Evolutionary conservation across 495 filamentous ascomycete genomes (phyloP).

Genomic region (Paragyromitra xinjiangensis): DNA sequence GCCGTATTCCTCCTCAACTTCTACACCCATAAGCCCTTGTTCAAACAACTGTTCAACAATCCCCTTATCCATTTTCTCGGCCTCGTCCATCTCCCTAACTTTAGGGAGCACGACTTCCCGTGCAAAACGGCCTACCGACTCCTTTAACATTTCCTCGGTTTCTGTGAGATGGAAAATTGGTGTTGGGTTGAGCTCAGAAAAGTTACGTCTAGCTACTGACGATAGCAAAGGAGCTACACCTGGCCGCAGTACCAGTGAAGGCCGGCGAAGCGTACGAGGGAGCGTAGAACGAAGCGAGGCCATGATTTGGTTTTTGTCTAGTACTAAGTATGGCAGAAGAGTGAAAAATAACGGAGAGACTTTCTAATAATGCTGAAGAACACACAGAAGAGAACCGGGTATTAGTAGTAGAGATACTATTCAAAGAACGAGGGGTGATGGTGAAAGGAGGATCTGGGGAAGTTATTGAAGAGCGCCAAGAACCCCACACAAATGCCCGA

Average conservation of each 20-base stretch:
- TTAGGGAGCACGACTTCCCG: conserved; percentile 87
- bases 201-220: conserved; percentile 41
- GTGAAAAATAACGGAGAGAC: neutral
- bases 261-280: conserved; percentile 35
- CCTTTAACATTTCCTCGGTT: conserved; percentile 85
- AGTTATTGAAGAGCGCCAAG: conserved; percentile 38
- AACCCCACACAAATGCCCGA: conserved; percentile 31
- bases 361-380: neutral
- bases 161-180: conserved; percentile 94
- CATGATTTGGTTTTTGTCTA: conserved; percentile 22
- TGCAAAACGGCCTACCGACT: conserved; percentile 90
- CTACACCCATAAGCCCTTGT: conserved; percentile 96
- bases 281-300: conserved; percentile 36
- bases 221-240: conserved; percentile 22
- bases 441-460: neutral
- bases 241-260: conserved; percentile 24
- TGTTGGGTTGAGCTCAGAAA: conserved; percentile 68
- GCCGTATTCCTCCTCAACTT: conserved; percentile 96
- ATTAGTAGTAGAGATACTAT: neutral
- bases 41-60: conserved; percentile 94
- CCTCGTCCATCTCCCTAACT: conserved; percentile 97
- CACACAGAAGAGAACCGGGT: neutral
- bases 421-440: neutral
- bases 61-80: conserved; percentile 87
- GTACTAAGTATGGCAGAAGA: neutral